Conservation (phyloP, 257 asterid genomes). For the Ilex aquifolium region DNA sequence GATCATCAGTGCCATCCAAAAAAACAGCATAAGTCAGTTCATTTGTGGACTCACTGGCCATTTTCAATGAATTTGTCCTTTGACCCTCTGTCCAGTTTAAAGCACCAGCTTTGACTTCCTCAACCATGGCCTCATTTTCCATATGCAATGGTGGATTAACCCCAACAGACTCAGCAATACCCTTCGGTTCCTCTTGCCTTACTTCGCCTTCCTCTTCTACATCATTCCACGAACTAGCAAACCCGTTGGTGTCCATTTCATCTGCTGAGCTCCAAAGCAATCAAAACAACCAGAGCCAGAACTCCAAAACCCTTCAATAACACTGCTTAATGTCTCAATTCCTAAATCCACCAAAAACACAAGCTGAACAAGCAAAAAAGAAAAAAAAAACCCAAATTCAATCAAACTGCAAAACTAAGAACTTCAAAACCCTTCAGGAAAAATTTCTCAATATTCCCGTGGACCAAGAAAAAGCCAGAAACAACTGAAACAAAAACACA, state of each 20-base stretch:
- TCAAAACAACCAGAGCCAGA: conserved; percentile 5
- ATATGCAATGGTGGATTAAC: conserved; percentile 3
- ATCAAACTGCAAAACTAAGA: conserved; percentile 5
- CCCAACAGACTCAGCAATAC: conserved; percentile 18
- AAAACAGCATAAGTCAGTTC: conserved; percentile 11
- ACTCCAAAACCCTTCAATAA: conserved; percentile 12
- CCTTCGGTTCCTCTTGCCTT: conserved; percentile 15
- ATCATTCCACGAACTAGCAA: conserved; percentile 17
- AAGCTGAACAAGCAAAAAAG: too few species aligned
- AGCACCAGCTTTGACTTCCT: conserved; percentile 10
- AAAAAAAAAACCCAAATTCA: too few species aligned
- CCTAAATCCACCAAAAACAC: too few species aligned
- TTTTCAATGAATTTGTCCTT: conserved; percentile 14
- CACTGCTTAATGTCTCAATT: not conserved
- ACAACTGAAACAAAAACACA: not conserved
- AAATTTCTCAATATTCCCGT: conserved; percentile 5
- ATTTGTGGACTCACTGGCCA: conserved; percentile 11
- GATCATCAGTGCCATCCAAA: conserved; percentile 21
- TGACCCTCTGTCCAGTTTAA: conserved; percentile 15
- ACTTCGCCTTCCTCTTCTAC: conserved; percentile 25
- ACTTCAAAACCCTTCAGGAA: conserved; percentile 14
- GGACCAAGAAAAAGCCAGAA: conserved; percentile 1
- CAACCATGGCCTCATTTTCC: conserved; percentile 1
- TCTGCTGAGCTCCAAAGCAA: conserved; percentile 19
- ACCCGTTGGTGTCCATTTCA: conserved; percentile 47